These are phyloP conservation scores for Cercospora janseana DNA, from an alignment of 2,329 filamentous ascomycete genomes.

Conservation along the genomic window DNA sequence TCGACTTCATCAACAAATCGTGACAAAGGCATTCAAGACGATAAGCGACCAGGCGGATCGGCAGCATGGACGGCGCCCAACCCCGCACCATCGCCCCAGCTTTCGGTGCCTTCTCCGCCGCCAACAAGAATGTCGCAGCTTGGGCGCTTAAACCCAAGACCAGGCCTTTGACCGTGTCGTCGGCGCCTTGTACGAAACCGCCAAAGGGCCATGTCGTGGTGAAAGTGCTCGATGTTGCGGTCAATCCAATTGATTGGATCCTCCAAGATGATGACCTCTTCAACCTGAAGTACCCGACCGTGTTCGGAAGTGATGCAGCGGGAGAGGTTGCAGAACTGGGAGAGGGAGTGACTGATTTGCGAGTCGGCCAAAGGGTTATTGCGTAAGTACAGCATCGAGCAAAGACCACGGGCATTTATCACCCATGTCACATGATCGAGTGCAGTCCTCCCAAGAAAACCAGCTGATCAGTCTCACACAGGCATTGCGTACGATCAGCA, in stretches of 20 bases:
- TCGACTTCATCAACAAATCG: neutral
- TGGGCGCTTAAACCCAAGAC: constrained; percentile 38
- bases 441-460: neutral
- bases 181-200: constrained; percentile 41
- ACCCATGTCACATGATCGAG: neutral
- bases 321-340: constrained; percentile 50
- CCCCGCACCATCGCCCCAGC: constrained; percentile 6
- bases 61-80: neutral
- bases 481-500: constrained; percentile 20
- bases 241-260: constrained; percentile 48
- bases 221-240: constrained; percentile 41
- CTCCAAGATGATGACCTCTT: constrained; percentile 36
- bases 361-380: constrained; percentile 48
- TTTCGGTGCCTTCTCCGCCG: constrained; percentile 1
- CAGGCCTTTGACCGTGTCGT: constrained; percentile 36
- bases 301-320: constrained; percentile 47
- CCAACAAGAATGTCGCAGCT: constrained; percentile 37
- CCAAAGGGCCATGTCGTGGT: constrained; percentile 42
- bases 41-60: no score
- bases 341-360: constrained; percentile 45
- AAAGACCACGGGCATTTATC: neutral
- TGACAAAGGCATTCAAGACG: neutral
- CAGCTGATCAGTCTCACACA: constrained; percentile 1
- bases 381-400: constrained; percentile 31
- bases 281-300: constrained; percentile 37